These are phyloP conservation scores for Teratosphaeria viscida DNA, from an alignment of 2,329 filamentous ascomycete species.

Conservation along the genomic window DNA sequence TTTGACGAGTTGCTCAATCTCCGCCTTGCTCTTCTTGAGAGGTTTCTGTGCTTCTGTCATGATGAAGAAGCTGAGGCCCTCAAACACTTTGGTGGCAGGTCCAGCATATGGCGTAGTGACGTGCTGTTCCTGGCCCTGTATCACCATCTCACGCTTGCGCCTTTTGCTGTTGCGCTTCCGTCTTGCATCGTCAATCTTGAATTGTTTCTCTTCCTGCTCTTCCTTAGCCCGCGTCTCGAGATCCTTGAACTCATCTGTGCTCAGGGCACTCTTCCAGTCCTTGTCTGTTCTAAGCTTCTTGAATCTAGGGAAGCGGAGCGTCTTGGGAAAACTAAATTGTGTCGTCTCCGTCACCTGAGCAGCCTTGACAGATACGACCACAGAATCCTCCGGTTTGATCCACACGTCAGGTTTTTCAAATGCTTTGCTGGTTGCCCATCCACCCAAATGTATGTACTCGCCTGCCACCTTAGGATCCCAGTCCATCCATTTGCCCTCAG, in stretches of 20 bases:
- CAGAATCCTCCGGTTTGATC: slow-evolving; percentile 80
- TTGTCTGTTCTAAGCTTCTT: slow-evolving; percentile 73
- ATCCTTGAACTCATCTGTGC: slow-evolving; percentile 64
- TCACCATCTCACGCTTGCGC: slow-evolving; percentile 58
- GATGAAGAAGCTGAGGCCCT: slow-evolving; percentile 67
- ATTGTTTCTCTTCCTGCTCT: slow-evolving; percentile 60
- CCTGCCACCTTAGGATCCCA: slow-evolving; percentile 74
- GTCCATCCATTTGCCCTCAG: slow-evolving; percentile 81
- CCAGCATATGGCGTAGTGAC: slow-evolving; percentile 44
- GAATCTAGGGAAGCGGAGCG: slow-evolving; percentile 85
- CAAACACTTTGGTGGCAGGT: slow-evolving; percentile 56
- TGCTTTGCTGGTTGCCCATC: slow-evolving; percentile 53
- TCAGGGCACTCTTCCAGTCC: slow-evolving; percentile 69
- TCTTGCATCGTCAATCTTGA: slow-evolving; percentile 59
- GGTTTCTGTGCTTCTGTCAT: slow-evolving; percentile 65
- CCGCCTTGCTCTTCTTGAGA: slow-evolving; percentile 61
- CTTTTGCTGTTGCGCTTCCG: slow-evolving; percentile 51
- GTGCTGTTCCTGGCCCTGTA: slow-evolving; percentile 57
- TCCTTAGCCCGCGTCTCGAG: slow-evolving; percentile 59
- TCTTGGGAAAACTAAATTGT: slow-evolving; percentile 65
- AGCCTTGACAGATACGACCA: slow-evolving; percentile 84
- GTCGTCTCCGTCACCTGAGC: slow-evolving; percentile 65
- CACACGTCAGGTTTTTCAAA: slow-evolving; percentile 78
- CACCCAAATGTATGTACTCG: slow-evolving; percentile 70
- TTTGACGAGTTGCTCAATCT: slow-evolving; percentile 74